Conservation (phyloP, 2,329 filamentous ascomycete genomes). For the Colletotrichum ledebouriae region DNA sequence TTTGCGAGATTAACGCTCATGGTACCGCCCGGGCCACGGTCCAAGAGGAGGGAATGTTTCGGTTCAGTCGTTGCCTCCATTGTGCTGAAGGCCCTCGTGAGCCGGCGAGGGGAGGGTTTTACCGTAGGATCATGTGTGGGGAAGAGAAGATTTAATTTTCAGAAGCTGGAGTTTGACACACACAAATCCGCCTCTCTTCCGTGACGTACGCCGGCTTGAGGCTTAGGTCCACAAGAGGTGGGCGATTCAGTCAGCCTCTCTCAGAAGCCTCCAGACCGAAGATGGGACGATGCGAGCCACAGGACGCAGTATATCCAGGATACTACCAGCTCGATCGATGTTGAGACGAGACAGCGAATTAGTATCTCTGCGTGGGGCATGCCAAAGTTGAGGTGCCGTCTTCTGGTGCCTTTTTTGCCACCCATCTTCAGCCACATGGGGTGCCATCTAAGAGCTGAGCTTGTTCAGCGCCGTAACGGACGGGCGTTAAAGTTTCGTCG, state of each 20-base stretch:
- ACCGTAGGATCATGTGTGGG: not conserved
- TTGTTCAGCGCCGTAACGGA: not conserved
- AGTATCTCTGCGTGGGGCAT: not conserved
- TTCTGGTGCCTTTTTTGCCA: no score
- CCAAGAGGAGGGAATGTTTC: constrained; percentile 21
- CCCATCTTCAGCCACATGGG: no score
- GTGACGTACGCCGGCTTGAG: constrained; percentile 25
- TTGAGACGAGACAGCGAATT: constrained; percentile 29
- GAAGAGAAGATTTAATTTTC: not conserved
- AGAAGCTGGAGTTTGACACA: not conserved
- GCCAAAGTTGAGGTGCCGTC: not conserved
- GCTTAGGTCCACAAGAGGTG: not conserved
- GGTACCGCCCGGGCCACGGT: not conserved
- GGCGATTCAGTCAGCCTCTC: constrained; percentile 2
- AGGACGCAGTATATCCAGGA: constrained; percentile 23
- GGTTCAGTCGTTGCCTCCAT: constrained; percentile 24
- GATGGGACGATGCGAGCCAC: constrained; percentile 31
- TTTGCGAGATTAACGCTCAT: constrained; percentile 23
- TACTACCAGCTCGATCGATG: not conserved
- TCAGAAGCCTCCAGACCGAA: constrained; percentile 15
- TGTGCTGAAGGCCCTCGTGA: no score
- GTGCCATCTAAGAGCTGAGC: constrained; percentile 9
- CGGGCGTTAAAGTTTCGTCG: constrained; percentile 3
- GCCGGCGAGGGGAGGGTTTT: no score
- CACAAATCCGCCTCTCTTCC: not conserved